Percentiles rank a stretch among this genome's conserved stretches.
Evolutionary conservation across 768 basidiomycete genomes (phyloP).

Genomic region (Mycena rebaudengoi): DNA sequence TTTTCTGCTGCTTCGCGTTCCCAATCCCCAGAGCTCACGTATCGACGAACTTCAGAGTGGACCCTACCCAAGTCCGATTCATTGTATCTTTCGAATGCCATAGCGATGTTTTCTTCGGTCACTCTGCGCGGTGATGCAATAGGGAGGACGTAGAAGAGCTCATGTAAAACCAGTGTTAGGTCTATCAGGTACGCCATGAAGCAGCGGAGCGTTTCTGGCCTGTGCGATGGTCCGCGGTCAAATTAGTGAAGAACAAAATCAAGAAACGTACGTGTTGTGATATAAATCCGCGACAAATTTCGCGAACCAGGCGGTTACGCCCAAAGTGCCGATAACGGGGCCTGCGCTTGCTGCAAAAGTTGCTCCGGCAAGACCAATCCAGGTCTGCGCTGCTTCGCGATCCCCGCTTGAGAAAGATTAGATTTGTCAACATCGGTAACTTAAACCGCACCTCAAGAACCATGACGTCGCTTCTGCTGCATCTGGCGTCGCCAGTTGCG

Average conservation of each 20-base stretch:
- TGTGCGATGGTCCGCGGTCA: not conserved
- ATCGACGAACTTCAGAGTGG: not conserved
- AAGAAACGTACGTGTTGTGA: conserved; percentile 27
- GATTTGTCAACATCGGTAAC: not conserved
- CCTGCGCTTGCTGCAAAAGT: not conserved
- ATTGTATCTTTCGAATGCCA: not conserved
- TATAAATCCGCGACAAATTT: conserved; percentile 32
- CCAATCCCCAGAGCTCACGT: not conserved
- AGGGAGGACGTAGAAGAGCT: not conserved
- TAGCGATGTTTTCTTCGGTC: not conserved
- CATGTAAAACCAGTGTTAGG: not conserved
- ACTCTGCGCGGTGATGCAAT: not conserved
- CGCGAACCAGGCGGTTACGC: conserved; percentile 8
- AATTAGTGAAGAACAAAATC: not conserved
- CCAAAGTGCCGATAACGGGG: not conserved
- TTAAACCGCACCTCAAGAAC: not conserved
- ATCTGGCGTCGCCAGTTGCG: not conserved
- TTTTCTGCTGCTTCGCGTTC: not conserved
- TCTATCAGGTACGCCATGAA: not conserved
- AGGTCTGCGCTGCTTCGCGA: not conserved
- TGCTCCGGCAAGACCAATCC: not conserved
- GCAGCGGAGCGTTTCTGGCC: not conserved
- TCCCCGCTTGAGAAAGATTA: not conserved
- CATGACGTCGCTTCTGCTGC: not conserved
- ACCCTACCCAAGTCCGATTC: not conserved